phyloP scores from a whole-genome alignment of 1,284 basidiomycete species.

The Mycosarcoma mackinlayi region DNA sequence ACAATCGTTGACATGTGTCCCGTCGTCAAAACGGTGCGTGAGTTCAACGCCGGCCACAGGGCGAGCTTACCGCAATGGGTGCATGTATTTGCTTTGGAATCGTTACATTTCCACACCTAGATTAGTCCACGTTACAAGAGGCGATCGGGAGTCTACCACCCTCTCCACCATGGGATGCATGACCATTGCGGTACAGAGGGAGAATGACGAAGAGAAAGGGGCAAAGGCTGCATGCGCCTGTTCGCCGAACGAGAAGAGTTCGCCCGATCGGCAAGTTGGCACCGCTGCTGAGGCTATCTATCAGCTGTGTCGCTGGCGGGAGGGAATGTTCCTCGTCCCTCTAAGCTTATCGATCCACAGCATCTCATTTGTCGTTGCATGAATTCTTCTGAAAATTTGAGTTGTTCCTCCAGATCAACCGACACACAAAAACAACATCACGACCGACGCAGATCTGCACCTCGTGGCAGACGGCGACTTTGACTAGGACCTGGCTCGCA shows the following conservation, averaged over 20 bases:
- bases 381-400: constrained; percentile 5
- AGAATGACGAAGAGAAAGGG: too few species aligned
- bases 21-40: too few species aligned
- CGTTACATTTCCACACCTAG: too few species aligned
- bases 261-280: constrained; percentile 24
- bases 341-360: constrained; percentile 31
- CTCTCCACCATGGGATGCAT: too few species aligned
- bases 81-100: too few species aligned
- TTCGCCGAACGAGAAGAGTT: constrained; percentile 9
- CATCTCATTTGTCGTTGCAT: constrained; percentile 13
- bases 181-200: too few species aligned
- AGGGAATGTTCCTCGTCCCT: neutral
- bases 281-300: neutral
- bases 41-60: neutral
- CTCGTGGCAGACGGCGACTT: constrained; percentile 10
- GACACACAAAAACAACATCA: constrained; percentile 1
- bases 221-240: too few species aligned
- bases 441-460: constrained; percentile 15
- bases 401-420: constrained; percentile 1
- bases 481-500: neutral
- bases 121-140: neutral
- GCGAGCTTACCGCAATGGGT: too few species aligned
- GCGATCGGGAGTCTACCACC: constrained; percentile 24
- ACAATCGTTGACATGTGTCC: too few species aligned
- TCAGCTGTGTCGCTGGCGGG: neutral